Evolutionary conservation across 1,284 basidiomycete species (phyloP).

Genomic region (Xerocomus nothofagi): DNA sequence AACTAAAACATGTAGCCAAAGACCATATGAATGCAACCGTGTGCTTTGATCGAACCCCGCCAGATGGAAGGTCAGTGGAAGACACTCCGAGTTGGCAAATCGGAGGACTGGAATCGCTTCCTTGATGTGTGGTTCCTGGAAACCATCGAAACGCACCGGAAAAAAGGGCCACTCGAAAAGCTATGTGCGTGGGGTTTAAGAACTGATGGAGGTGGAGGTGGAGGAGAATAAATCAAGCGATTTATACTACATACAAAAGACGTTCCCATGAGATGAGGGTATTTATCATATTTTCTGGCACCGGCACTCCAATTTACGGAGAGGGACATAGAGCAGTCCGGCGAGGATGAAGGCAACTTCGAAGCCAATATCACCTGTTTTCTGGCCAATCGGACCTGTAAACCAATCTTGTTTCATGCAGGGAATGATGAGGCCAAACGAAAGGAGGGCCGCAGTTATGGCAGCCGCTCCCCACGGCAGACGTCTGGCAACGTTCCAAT

Average conservation of each 20-base stretch:
- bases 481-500: conserved; percentile 54
- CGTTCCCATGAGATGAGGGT: neutral
- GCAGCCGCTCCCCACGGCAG: conserved; percentile 71
- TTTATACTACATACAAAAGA: conserved; percentile 10
- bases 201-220: conserved; percentile 2
- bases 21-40: conserved; percentile 1
- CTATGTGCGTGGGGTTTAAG: neutral
- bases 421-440: conserved; percentile 62
- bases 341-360: conserved; percentile 63
- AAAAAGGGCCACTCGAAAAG: neutral
- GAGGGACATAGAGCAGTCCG: conserved; percentile 55
- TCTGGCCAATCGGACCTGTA: conserved; percentile 65
- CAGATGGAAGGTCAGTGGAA: neutral
- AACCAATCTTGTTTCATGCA: conserved; percentile 76
- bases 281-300: conserved; percentile 28
- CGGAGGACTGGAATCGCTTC: conserved; percentile 5
- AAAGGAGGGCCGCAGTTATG: conserved; percentile 47
- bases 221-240: conserved; percentile 5
- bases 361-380: conserved; percentile 77
- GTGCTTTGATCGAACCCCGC: conserved; percentile 5
- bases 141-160: conserved; percentile 21
- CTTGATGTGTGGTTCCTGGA: conserved; percentile 18
- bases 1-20: neutral
- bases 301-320: conserved; percentile 50
- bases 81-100: neutral